Conservation (phyloP, 1,139 yeast genomes). For the Hanseniaspora sp. region DNA sequence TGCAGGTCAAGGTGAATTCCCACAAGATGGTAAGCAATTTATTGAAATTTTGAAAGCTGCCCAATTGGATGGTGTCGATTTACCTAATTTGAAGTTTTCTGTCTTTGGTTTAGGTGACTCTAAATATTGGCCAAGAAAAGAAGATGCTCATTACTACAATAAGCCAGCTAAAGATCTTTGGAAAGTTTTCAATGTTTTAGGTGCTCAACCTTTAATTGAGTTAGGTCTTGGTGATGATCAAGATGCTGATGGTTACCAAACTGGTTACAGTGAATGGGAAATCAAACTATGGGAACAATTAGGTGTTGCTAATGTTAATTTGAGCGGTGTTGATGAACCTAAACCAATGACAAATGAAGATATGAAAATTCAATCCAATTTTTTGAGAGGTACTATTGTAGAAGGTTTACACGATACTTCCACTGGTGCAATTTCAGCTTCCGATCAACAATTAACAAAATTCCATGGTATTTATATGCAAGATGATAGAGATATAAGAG, state of each 20-base stretch:
- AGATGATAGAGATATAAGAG: conserved; percentile 94
- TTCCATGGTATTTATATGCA: conserved; percentile 99
- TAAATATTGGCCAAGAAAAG: conserved; percentile 93
- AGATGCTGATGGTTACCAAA: conserved; percentile 88
- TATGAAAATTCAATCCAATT: conserved; percentile 78
- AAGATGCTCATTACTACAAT: conserved; percentile 85
- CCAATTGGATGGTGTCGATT: conserved; percentile 48
- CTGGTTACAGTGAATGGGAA: conserved; percentile 85
- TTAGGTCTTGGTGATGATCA: conserved; percentile 93
- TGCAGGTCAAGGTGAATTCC: conserved; percentile 97
- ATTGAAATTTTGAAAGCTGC: conserved; percentile 75
- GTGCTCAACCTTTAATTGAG: conserved; percentile 62
- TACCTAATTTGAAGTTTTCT: conserved; percentile 56
- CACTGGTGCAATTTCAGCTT: conserved; percentile 88
- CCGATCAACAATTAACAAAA: conserved; percentile 87
- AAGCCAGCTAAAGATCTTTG: conserved; percentile 75
- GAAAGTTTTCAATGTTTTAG: conserved; percentile 53
- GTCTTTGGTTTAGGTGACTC: conserved; percentile 93
- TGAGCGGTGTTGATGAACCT: conserved; percentile 68
- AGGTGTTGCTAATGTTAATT: conserved; percentile 74
- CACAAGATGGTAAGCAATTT: conserved; percentile 81
- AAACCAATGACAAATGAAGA: conserved; percentile 94
- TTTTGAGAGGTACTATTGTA: conserved; percentile 83
- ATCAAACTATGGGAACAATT: conserved; percentile 74
- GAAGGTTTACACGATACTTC: conserved; percentile 72